These are phyloP conservation scores for Penicillium egyptiacum DNA, from an alignment of 495 filamentous ascomycete species.

Conservation along the genomic window DNA sequence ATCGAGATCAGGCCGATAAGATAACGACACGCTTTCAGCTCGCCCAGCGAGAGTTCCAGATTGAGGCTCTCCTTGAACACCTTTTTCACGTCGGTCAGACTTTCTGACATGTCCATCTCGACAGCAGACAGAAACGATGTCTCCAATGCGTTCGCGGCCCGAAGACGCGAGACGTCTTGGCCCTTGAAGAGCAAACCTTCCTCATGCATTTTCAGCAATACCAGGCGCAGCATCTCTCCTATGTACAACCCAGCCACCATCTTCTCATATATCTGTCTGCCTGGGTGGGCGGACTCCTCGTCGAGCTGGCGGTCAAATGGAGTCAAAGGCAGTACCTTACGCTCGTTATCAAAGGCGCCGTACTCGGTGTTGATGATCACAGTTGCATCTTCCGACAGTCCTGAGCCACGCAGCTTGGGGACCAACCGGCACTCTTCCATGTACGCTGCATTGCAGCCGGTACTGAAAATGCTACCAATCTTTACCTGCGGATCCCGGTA, in stretches of 20 bases:
- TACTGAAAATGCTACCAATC: constrained; percentile 95
- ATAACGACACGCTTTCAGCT: constrained; percentile 76
- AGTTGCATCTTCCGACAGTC: constrained; percentile 72
- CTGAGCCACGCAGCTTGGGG: constrained; percentile 80
- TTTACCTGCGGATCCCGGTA: constrained; percentile 82
- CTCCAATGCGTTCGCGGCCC: constrained; percentile 72
- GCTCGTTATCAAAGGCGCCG: constrained; percentile 94
- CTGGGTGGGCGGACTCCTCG: constrained; percentile 39
- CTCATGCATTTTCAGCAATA: constrained; percentile 40
- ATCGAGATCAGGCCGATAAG: constrained; percentile 85
- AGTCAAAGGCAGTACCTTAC: constrained; percentile 66
- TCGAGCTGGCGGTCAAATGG: constrained; percentile 42
- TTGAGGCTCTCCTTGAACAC: constrained; percentile 68
- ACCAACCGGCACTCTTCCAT: constrained; percentile 83
- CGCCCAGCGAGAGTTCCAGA: constrained; percentile 61
- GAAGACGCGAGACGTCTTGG: constrained; percentile 56
- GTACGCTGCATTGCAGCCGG: constrained; percentile 94
- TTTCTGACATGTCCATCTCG: constrained; percentile 67
- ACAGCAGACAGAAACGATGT: constrained; percentile 76
- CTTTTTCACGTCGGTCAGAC: constrained; percentile 69
- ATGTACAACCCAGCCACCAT: constrained; percentile 51
- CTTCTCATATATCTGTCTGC: constrained; percentile 50
- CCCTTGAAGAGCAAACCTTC: constrained; percentile 32
- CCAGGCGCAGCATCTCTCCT: constrained; percentile 46
- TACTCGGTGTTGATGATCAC: constrained; percentile 99